Evolutionary conservation across 1,139 yeast species (phyloP), one percentile per base, ranked within the genome.

Genomic region (Taphrina pruni): DNA sequence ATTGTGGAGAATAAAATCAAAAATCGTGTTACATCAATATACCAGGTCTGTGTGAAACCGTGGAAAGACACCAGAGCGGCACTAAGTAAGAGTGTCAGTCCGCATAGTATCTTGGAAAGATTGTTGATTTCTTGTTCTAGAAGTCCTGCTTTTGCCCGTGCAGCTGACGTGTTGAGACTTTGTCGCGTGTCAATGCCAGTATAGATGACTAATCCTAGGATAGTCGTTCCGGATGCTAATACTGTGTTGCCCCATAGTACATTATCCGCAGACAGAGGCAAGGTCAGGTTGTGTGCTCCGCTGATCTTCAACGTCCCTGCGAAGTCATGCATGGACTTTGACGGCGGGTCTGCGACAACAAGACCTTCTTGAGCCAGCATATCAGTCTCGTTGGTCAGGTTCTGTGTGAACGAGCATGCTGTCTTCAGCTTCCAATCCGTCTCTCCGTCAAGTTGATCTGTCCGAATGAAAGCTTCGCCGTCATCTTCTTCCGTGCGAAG

Each of bases 171-270:
- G 73, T 84, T 84, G 88, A 93, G 85, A 62, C 96, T 90, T 79
- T 93, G 98, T 72, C 99, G 86, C 0, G 99, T 95, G 75, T 94
- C 98, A 46, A 81, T 79, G 21, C 99, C 99, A 0, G 99, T 94
- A 77, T 93, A 95, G 1, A 91, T 81, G 26, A 95, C 87, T 75
- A 94, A 87, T 0, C 97, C 99, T 50, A 92, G 81, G n/a, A 66
- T 69, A 14, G 96, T 95, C 2, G 91, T 84, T 8, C 98, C 98
- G 0, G 97, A 89, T 0, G 99, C 99, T 45, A 95, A 81, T 0
- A 95, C 97, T 0, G 99, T 94, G 77, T 95, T 95, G 11, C 98
- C 98, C 99, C 99, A 95, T 76, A 95, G 79, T 0, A 99, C 91
- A 76, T 94, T 94, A 78, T 95, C 99, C 2, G 94, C 86, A 1